Conservation (phyloP, 2,329 filamentous ascomycete species). For the Lachnellula arida region DNA sequence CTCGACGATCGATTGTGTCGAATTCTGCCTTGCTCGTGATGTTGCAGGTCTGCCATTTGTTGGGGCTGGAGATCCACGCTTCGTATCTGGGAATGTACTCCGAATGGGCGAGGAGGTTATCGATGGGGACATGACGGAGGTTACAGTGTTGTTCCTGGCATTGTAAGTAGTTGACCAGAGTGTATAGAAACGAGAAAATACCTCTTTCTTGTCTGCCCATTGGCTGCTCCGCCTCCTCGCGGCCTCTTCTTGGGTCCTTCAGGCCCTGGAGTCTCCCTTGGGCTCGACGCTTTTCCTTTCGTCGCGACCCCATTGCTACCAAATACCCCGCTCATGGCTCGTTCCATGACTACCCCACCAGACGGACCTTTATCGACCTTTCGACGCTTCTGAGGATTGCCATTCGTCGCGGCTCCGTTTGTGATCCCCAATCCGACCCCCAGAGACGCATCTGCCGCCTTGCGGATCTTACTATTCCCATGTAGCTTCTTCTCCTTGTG, state of each 20-base stretch:
- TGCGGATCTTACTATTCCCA: slow-evolving; percentile 58
- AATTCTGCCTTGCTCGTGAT: slow-evolving; percentile 71
- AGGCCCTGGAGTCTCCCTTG: slow-evolving; percentile 61
- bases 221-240: slow-evolving; percentile 59
- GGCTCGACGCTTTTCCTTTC: slow-evolving; percentile 59
- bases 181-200: slow-evolving; percentile 37
- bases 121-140: slow-evolving; percentile 59
- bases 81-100: slow-evolving; percentile 60
- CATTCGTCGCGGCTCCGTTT: slow-evolving; percentile 46
- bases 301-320: slow-evolving; percentile 42
- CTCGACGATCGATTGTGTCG: slow-evolving; percentile 56
- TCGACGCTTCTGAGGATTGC: slow-evolving; percentile 64
- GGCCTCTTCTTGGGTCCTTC: slow-evolving; percentile 67
- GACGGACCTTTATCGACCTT: slow-evolving; percentile 68
- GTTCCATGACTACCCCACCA: slow-evolving; percentile 54
- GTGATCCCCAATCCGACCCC: slow-evolving; percentile 63
- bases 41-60: slow-evolving; percentile 55
- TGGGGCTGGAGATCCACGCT: slow-evolving; percentile 57
- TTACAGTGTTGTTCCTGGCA: slow-evolving; percentile 42
- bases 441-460: slow-evolving; percentile 48
- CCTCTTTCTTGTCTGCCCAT: slow-evolving; percentile 75
- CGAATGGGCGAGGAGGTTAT: slow-evolving; percentile 72
- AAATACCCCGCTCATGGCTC: slow-evolving; percentile 59
- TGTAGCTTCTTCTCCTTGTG: slow-evolving; percentile 58
- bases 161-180: slow-evolving; percentile 14